Conservation (phyloP, 345 rosid species). For the Camelina hispida region DNA sequence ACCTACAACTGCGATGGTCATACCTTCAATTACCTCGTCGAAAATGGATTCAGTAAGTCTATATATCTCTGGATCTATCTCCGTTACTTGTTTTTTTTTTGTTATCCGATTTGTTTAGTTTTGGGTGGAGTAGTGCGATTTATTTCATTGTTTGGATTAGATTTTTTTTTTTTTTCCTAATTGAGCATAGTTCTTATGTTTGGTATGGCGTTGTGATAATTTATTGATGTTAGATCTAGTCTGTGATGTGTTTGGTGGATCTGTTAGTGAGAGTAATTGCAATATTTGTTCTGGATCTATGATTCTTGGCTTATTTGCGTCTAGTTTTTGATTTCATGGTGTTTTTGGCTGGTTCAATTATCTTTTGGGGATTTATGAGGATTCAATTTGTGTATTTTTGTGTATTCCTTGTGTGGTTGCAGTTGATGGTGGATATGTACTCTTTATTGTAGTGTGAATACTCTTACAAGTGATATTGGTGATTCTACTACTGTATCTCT, state of each 20-base stretch:
- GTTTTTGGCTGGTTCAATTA: neutral
- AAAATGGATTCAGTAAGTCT: conserved; percentile 73
- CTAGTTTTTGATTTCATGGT: conserved; percentile 1
- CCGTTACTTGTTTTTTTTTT: neutral
- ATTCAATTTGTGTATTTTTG: conserved; percentile 3
- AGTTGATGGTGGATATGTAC: no score
- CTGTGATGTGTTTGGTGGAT: conserved; percentile 31
- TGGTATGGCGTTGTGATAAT: neutral
- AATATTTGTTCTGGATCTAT: conserved; percentile 33
- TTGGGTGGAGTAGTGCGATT: neutral
- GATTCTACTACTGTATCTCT: no score
- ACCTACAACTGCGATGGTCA: conserved; percentile 86
- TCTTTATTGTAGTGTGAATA: no score
- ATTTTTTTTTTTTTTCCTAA: neutral
- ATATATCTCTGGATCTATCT: conserved; percentile 18
- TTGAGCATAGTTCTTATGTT: conserved; percentile 19
- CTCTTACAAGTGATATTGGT: no score
- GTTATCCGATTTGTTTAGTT: neutral
- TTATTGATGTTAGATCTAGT: conserved; percentile 27
- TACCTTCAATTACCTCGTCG: conserved; percentile 83
- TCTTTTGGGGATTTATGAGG: neutral
- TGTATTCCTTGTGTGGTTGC: conserved; percentile 12
- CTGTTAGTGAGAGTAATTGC: neutral
- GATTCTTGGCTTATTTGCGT: conserved; percentile 13
- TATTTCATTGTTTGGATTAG: neutral